Conservation (phyloP, 1,139 yeast species). For the Zygosaccharomyces sapae region DNA sequence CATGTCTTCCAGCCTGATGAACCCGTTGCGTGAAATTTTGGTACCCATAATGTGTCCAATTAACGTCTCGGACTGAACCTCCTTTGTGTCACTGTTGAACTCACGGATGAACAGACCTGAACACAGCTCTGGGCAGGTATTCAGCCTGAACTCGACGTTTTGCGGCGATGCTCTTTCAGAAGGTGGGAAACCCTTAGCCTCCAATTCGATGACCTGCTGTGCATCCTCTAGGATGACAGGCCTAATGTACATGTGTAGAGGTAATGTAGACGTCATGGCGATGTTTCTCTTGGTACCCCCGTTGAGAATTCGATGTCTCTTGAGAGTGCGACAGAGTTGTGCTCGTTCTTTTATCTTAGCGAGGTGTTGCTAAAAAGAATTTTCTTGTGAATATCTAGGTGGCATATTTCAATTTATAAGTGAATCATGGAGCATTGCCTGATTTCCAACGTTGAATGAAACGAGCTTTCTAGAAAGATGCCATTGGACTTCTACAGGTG, state of each 20-base stretch:
- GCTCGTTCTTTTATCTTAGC: no score
- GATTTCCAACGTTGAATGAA: no score
- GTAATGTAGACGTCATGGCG: constrained; percentile 36
- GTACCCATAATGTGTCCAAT: constrained; percentile 86
- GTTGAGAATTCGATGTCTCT: no score
- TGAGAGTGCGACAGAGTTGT: no score
- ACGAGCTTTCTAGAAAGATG: no score
- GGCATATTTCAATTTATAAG: no score
- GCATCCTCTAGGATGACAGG: constrained; percentile 73
- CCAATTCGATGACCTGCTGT: constrained; percentile 59
- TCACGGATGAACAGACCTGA: constrained; percentile 81
- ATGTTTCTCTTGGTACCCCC: no score
- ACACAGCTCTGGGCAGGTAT: constrained; percentile 83
- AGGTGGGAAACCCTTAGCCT: constrained; percentile 63
- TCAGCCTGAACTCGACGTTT: constrained; percentile 64
- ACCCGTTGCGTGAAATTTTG: constrained; percentile 49
- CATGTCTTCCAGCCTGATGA: constrained; percentile 68
- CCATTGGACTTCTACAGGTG: no score
- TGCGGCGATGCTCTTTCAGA: constrained; percentile 63
- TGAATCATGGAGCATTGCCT: no score
- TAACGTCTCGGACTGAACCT: constrained; percentile 53
- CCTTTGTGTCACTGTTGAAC: constrained; percentile 42
- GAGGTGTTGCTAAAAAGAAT: no score
- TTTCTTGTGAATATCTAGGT: no score
- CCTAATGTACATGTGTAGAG: constrained; percentile 70